These are phyloP conservation scores for Omphalotus guepiniiformis DNA, from an alignment of 768 basidiomycete species.

Conservation along the genomic window DNA sequence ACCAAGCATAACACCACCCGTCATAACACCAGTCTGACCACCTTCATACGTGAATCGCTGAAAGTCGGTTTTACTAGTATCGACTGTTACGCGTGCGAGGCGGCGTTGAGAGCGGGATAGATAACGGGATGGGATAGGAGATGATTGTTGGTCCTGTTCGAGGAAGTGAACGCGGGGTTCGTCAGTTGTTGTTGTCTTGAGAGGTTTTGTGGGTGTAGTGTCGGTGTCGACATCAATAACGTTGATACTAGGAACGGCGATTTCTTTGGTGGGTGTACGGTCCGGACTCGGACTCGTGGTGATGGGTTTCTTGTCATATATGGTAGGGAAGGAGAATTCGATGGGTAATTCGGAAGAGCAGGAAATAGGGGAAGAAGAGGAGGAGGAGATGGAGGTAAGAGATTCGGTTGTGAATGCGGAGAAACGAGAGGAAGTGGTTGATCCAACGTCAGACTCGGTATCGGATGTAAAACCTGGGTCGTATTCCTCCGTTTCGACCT, in stretches of 20 bases:
- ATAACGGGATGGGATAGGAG: not conserved
- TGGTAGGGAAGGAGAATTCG: too few relatives aligned
- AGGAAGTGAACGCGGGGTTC: not conserved
- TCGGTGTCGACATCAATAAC: not conserved
- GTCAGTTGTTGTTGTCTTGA: not conserved
- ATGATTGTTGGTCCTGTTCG: not conserved
- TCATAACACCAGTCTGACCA: slow-evolving; percentile 7
- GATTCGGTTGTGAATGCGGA: slow-evolving; percentile 5
- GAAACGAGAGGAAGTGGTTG: slow-evolving; percentile 2
- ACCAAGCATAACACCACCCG: slow-evolving; percentile 7
- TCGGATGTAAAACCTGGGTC: too few relatives aligned
- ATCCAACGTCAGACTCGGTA: slow-evolving; percentile 6
- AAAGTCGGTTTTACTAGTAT: slow-evolving; percentile 1
- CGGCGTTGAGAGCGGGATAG: slow-evolving; percentile 5
- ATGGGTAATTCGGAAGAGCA: not conserved
- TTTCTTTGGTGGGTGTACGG: not conserved
- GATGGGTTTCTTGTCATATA: too few relatives aligned
- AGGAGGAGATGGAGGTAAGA: slow-evolving; percentile 4
- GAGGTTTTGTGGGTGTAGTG: not conserved
- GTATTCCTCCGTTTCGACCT: too few relatives aligned
- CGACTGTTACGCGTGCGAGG: slow-evolving; percentile 1
- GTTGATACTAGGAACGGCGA: not conserved
- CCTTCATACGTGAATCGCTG: slow-evolving; percentile 3
- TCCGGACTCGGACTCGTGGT: too few relatives aligned
- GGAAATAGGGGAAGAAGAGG: not conserved